Evolutionary conservation across 257 asterid species (phyloP).

Genomic region (Verbascum thapsus): DNA sequence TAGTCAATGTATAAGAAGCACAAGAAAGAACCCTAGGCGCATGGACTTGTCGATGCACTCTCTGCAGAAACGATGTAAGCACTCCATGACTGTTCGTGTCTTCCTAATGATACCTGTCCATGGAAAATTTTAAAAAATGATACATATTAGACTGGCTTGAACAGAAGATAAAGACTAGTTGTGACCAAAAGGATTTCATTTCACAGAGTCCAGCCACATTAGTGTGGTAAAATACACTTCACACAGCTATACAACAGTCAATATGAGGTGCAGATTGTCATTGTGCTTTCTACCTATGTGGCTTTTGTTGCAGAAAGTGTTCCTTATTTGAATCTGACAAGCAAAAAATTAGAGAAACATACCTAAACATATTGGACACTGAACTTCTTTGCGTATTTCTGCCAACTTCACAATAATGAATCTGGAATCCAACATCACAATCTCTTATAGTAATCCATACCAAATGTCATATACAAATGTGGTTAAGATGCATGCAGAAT

Average conservation of each 20-base stretch:
- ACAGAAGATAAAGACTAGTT: slow-evolving; percentile 14
- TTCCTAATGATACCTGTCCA: slow-evolving; percentile 88
- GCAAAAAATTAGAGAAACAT: slow-evolving; percentile 32
- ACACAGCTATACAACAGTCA: slow-evolving; percentile 23
- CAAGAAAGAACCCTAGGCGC: slow-evolving; percentile 81
- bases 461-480: slow-evolving; percentile 18
- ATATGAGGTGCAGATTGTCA: slow-evolving; percentile 22
- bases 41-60: slow-evolving; percentile 99
- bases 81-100: slow-evolving; percentile 99
- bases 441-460: slow-evolving; percentile 9
- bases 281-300: slow-evolving; percentile 8
- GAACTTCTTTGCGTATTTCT: slow-evolving; percentile 96
- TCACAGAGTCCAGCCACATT: slow-evolving; percentile 20
- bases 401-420: slow-evolving; percentile 69
- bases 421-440: slow-evolving; percentile 51
- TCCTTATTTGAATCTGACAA: slow-evolving; percentile 14
- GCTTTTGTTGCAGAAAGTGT: slow-evolving; percentile 13
- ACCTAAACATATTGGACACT: slow-evolving; percentile 98
- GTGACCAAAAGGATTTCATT: slow-evolving; percentile 10
- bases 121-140: slow-evolving; percentile 27
- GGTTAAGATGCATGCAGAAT: slow-evolving; percentile 16
- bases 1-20: slow-evolving; percentile 28
- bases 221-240: slow-evolving; percentile 22
- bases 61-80: slow-evolving; percentile 98
- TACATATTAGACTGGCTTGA: slow-evolving; percentile 20